Conservation (phyloP, 2,329 filamentous ascomycete genomes). For the Stenocarpella maydis region DNA sequence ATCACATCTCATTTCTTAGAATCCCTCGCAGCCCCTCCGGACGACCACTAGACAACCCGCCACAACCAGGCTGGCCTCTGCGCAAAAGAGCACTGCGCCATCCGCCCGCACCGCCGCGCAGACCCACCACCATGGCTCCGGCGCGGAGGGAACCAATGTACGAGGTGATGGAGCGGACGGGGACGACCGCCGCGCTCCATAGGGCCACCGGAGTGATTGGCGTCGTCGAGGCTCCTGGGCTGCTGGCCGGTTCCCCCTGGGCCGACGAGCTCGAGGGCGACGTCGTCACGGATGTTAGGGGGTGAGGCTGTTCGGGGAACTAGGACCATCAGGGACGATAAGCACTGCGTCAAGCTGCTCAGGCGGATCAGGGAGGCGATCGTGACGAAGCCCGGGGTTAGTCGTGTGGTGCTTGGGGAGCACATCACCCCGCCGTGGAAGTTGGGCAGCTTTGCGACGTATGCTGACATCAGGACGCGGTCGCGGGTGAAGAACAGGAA, state of each 20-base stretch:
- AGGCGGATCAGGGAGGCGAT: background rate
- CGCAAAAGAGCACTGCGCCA: conserved; percentile 54
- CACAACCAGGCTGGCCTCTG: conserved; percentile 53
- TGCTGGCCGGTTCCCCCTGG: conserved; percentile 53
- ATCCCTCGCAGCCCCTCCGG: conserved; percentile 46
- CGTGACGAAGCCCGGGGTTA: background rate
- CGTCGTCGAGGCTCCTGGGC: conserved; percentile 48
- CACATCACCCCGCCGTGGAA: background rate
- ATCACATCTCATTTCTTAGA: too few relatives aligned
- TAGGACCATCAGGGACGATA: background rate
- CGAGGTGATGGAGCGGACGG: conserved; percentile 46
- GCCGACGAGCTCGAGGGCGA: conserved; percentile 46
- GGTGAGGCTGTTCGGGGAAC: background rate
- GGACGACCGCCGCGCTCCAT: conserved; percentile 47
- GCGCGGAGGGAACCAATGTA: conserved; percentile 47
- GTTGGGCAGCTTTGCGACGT: background rate
- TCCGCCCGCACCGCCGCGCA: conserved; percentile 48
- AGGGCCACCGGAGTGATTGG: conserved; percentile 49
- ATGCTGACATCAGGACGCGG: conserved; percentile 3
- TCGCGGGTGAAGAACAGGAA: background rate
- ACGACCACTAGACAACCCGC: conserved; percentile 55
- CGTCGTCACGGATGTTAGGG: conserved; percentile 46
- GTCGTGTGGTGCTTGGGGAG: conserved; percentile 5
- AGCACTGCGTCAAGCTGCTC: background rate
- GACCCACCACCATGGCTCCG: conserved; percentile 50